Base-by-base conservation (phyloP, 768 basidiomycete genomes). In the Auricularia heimuer region DNA sequence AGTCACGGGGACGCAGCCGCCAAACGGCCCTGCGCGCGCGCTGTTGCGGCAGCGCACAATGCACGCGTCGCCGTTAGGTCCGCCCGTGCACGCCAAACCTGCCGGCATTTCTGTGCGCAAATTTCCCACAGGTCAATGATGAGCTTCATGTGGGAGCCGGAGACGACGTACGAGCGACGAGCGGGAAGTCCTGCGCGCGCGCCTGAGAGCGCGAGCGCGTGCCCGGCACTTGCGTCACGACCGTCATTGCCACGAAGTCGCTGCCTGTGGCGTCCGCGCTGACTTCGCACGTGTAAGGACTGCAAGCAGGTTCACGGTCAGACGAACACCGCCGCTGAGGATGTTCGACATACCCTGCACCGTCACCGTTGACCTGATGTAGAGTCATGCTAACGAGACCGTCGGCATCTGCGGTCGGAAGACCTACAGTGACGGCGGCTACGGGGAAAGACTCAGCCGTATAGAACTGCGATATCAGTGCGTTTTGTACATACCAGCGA, bases 281-380 rank as follows among this genome's bases (percentile, higher is more conserved):
- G 47, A 73, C 68, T 66, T 70, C 70, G 45, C 69, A 71, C 21
- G 70, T 68, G 68, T 69, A 73, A 6, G 71, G 72, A 24, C 45
- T 54, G 29, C 29, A 29, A 10, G 3, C 3, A 47, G 7, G 7
- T 21, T 29, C 4, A 29, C 29, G 29, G 29, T 29, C 29, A 29
- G 29, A 29, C 2, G 29, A 29, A 29, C 29, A 29, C 29, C 29
- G 29, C 29, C 29, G 29, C 29, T 29, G 2, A 29, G 29, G 29
- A 29, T 29, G 29, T 29, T 29, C 29, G 29, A 29, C 47, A 11
- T 62, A 62, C 60, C 73, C 73, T 63, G 71, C 73, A n/a, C 73
- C 73, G 42, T 74, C 73, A 35, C 69, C 72, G 63, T 74, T 74
- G 14, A 74, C 72, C 64, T 74, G 73, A 64, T 71, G 71, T 14